Percentiles rank a stretch among this genome's conserved stretches.
Conservation (phyloP, 306 rosid genomes). For the Glycine latifolia region DNA sequence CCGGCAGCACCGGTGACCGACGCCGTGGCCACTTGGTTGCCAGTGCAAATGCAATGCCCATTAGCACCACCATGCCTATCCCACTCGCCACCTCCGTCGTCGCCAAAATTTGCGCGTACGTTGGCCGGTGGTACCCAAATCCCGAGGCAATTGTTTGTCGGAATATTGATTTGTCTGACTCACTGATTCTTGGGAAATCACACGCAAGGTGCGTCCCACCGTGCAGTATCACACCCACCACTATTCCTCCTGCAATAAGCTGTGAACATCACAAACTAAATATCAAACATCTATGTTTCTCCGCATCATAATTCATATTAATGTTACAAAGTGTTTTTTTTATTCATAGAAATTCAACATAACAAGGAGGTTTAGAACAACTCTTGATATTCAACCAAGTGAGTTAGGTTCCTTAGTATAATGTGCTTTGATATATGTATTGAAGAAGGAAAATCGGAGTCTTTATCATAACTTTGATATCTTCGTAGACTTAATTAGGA, state of each 20-base stretch:
- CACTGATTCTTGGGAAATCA: slow-evolving; percentile 88
- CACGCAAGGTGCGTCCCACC: slow-evolving; percentile 91
- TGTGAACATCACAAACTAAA: slow-evolving; percentile 34
- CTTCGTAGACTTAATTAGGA: neutral
- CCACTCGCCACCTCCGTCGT: slow-evolving; percentile 79
- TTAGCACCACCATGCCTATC: slow-evolving; percentile 70
- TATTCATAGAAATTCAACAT: too few species aligned
- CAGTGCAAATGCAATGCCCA: slow-evolving; percentile 76
- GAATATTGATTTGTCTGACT: slow-evolving; percentile 61
- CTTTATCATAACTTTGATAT: neutral
- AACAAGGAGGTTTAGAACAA: too few species aligned
- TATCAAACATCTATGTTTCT: too few species aligned
- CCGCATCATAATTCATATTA: too few species aligned
- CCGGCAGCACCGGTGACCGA: slow-evolving; percentile 61
- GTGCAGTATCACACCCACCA: slow-evolving; percentile 82
- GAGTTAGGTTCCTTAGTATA: too few species aligned
- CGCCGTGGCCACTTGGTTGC: slow-evolving; percentile 94
- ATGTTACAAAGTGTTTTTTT: too few species aligned
- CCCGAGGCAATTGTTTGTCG: slow-evolving; percentile 64
- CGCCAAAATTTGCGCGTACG: slow-evolving; percentile 67
- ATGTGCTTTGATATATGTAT: too few species aligned
- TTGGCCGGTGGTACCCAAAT: slow-evolving; percentile 79
- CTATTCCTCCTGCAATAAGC: slow-evolving; percentile 87
- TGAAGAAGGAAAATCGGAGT: neutral
- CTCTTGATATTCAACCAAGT: too few species aligned